Percentiles rank a stretch among this genome's conserved stretches.
These are phyloP conservation scores for Fusarium fracticaudum DNA, from an alignment of 2,329 filamentous ascomycete genomes.

Conservation along the genomic window DNA sequence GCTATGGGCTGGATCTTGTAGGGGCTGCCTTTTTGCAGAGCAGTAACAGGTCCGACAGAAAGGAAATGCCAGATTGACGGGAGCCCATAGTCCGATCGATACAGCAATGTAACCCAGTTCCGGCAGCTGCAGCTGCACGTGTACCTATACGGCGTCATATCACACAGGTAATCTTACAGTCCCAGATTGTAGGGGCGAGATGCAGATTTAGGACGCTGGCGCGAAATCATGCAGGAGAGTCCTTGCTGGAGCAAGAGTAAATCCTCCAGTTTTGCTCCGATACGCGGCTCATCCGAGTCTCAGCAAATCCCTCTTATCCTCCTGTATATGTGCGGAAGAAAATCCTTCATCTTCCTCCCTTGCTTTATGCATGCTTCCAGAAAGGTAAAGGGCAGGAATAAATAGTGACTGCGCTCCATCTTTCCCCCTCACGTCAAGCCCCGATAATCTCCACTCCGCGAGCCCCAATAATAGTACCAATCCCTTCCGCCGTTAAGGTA, in stretches of 20 bases:
- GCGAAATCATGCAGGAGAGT: not conserved
- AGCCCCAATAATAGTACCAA: conserved; percentile 7
- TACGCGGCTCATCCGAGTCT: not conserved
- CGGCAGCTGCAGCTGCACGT: conserved; percentile 3
- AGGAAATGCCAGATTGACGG: conserved; percentile 19
- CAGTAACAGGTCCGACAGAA: not conserved
- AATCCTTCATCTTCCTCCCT: conserved; percentile 18
- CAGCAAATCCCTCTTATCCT: conserved; percentile 14
- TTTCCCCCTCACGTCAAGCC: conserved; percentile 27
- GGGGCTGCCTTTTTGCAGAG: not conserved
- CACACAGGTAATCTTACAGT: not conserved
- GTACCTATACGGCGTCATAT: not conserved
- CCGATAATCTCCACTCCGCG: conserved; percentile 22
- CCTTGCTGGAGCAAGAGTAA: not conserved
- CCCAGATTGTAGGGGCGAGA: not conserved
- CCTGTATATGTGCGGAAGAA: not conserved
- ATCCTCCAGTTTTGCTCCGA: not conserved
- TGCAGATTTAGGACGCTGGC: not conserved
- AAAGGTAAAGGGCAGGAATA: not conserved
- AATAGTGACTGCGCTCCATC: conserved; percentile 7
- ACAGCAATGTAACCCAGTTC: conserved; percentile 1
- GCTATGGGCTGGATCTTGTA: conserved; percentile 24
- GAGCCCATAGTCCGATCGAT: conserved; percentile 9
- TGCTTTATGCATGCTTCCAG: conserved; percentile 21
- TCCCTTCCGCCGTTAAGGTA: conserved; percentile 5